These are phyloP conservation scores for Pholiota adiposa DNA, from an alignment of 1,284 basidiomycete genomes.

Conservation along the genomic window DNA sequence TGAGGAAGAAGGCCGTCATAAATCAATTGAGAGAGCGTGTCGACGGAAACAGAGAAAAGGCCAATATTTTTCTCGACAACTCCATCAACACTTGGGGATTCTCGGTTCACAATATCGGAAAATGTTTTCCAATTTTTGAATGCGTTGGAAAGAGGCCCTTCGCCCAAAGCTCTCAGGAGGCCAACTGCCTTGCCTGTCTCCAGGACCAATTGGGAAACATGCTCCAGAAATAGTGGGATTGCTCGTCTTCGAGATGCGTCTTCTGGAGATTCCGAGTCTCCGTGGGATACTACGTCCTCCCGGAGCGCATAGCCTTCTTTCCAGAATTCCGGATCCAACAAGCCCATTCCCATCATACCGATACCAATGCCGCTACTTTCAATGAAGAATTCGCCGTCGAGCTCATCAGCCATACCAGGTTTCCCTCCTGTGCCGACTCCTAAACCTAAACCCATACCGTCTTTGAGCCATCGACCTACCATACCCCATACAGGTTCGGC, in stretches of 20 bases:
- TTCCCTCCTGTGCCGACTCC: conserved; percentile 32
- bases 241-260: conserved; percentile 38
- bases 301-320: conserved; percentile 69
- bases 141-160: conserved; percentile 28
- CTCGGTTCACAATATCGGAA: conserved; percentile 31
- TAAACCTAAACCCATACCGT: conserved; percentile 65
- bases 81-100: conserved; percentile 18
- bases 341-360: conserved; percentile 45
- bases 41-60: conserved; percentile 54
- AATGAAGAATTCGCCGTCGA: conserved; percentile 84
- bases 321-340: conserved; percentile 82
- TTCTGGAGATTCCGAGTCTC: conserved; percentile 23
- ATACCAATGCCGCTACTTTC: conserved; percentile 67
- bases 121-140: conserved; percentile 34
- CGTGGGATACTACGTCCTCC: conserved; percentile 34
- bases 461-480: conserved; percentile 72
- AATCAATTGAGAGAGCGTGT: conserved; percentile 64
- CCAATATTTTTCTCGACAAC: conserved; percentile 16
- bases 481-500: conserved; percentile 77
- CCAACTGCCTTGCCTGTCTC: conserved; percentile 82
- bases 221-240: conserved; percentile 64
- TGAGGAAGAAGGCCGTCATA: conserved; percentile 65
- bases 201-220: conserved; percentile 61
- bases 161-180: conserved; percentile 55
- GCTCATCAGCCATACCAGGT: conserved; percentile 37